Conservation (phyloP, 2,329 filamentous ascomycete genomes). For the Drechslerella stenobrocha region DNA sequence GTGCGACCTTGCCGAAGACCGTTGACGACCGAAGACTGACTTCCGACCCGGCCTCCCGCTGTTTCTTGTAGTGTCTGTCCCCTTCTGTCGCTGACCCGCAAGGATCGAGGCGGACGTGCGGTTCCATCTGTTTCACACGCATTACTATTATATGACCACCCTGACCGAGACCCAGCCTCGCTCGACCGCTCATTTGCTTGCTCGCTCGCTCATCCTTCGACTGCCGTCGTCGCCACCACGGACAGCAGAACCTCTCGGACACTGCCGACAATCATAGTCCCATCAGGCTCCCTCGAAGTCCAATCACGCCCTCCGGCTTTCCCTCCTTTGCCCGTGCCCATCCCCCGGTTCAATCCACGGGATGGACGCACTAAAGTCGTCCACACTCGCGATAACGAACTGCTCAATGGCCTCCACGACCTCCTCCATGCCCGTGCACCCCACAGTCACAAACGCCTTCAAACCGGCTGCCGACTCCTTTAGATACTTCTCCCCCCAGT, state of each 20-base stretch:
- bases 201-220: conserved; percentile 12
- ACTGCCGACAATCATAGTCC: conserved; percentile 40
- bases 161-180: conserved; percentile 22
- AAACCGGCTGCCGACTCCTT: conserved; percentile 44
- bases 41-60: not conserved
- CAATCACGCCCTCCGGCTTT: conserved; percentile 2
- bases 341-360: conserved; percentile 6
- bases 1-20: conserved; percentile 11
- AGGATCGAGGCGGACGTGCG: conserved; percentile 17
- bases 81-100: not conserved
- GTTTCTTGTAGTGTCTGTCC: not conserved
- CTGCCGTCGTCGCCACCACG: conserved; percentile 8
- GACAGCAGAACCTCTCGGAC: not conserved
- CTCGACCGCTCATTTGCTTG: conserved; percentile 4
- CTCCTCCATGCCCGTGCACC: conserved; percentile 45
- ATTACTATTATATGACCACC: conserved; percentile 21
- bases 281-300: conserved; percentile 38
- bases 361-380: conserved; percentile 12
- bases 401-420: conserved; percentile 24
- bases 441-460: conserved; percentile 47
- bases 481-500: conserved; percentile 47
- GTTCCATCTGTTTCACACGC: conserved; percentile 39
- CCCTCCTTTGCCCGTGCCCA: conserved; percentile 11
- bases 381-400: conserved; percentile 8
- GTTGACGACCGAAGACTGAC: not conserved